These are phyloP conservation scores for Carallia pectinifolia DNA, from an alignment of 345 rosid species.

Conservation along the genomic window DNA sequence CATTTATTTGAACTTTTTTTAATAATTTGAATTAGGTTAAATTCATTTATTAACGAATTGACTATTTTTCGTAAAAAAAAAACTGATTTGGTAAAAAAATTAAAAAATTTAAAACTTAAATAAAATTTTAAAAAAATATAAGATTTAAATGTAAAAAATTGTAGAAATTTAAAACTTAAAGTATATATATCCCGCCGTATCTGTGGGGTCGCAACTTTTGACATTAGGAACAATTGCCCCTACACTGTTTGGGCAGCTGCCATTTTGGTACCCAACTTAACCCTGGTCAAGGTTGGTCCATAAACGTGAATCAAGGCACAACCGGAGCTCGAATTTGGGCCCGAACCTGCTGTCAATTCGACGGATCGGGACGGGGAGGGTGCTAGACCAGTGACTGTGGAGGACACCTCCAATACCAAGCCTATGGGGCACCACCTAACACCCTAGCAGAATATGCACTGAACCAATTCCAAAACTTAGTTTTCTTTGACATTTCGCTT, in stretches of 20 bases:
- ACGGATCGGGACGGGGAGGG: not conserved
- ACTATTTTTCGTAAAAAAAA: too few relatives aligned
- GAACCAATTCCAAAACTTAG: not conserved
- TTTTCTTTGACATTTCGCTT: conserved; percentile 10
- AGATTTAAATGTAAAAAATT: too few relatives aligned
- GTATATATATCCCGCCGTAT: too few relatives aligned
- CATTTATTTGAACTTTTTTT: too few relatives aligned
- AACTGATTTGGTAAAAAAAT: too few relatives aligned
- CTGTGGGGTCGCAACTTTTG: conserved; percentile 6
- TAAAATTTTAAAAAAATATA: too few relatives aligned
- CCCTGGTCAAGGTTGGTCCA: not conserved
- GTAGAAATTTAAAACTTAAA: too few relatives aligned
- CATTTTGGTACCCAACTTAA: conserved; percentile 7
- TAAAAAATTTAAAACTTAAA: too few relatives aligned
- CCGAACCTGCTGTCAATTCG: conserved; percentile 21
- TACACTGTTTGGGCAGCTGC: conserved; percentile 18
- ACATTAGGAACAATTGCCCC: not conserved
- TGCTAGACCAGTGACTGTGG: conserved; percentile 25
- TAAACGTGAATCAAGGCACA: conserved; percentile 2
- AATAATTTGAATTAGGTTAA: too few relatives aligned
- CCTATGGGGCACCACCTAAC: not conserved
- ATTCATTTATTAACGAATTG: too few relatives aligned
- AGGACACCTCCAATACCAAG: not conserved
- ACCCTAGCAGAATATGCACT: conserved; percentile 17
- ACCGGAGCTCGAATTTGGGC: conserved; percentile 15